A percentile compares a stretch with the other conserved stretches of the same genome.
Conservation (phyloP, 257 asterid genomes). For the Mitragyna speciosa region DNA sequence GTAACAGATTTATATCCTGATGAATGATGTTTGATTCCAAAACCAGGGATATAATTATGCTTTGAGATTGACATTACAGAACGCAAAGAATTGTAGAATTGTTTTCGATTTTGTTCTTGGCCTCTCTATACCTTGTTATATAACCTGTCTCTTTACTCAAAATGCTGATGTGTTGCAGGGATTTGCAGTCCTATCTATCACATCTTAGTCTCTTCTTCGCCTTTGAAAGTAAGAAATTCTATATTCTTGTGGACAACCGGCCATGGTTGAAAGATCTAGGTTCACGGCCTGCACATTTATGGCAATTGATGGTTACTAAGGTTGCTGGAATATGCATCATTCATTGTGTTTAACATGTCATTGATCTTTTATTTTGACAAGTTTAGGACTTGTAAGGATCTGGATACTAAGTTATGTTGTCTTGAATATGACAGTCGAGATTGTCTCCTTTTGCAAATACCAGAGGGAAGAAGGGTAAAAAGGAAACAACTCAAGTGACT, state of each 20-base stretch:
- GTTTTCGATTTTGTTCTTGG: neutral
- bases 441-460: conserved; percentile 93
- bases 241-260: conserved; percentile 84
- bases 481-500: conserved; percentile 37
- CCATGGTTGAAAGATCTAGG: conserved; percentile 90
- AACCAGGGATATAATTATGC: neutral
- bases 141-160: neutral
- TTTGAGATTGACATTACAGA: neutral
- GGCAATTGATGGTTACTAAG: conserved; percentile 99
- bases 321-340: conserved; percentile 36
- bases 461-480: conserved; percentile 55
- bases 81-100: neutral
- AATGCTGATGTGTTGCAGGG: conserved; percentile 47
- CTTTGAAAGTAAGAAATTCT: conserved; percentile 70
- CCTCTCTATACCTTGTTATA: neutral
- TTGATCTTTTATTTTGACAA: neutral
- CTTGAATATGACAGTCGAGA: conserved; percentile 65
- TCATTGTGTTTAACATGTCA: neutral
- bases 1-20: neutral
- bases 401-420: conserved; percentile 3
- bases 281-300: conserved; percentile 75
- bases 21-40: neutral
- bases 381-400: neutral
- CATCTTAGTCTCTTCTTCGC: conserved; percentile 80
- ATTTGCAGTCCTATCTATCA: conserved; percentile 93